Evolutionary conservation across 1,284 basidiomycete genomes (phyloP).

Genomic region (Anthracocystis walkeri): DNA sequence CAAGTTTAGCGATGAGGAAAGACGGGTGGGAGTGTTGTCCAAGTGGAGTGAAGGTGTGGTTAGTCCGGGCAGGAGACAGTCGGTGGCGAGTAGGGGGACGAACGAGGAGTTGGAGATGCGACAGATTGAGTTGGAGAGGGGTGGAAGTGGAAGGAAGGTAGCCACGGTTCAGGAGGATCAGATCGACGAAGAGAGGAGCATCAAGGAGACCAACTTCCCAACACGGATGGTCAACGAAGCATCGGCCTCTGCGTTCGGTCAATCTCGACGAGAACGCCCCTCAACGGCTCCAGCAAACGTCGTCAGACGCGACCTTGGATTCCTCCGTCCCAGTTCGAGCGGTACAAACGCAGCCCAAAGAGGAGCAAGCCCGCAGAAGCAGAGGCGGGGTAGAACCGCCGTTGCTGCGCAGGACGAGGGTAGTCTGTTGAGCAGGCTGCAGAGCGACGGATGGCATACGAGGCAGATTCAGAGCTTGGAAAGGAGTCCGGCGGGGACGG

Average conservation of each 20-base stretch:
- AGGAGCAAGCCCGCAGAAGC: constrained; percentile 14
- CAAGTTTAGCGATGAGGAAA: constrained; percentile 42
- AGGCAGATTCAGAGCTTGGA: constrained; percentile 55
- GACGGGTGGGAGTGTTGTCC: constrained; percentile 18
- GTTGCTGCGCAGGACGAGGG: constrained; percentile 38
- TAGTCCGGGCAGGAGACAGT: constrained; percentile 25
- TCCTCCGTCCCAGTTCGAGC: constrained; percentile 31
- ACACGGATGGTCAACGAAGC: constrained; percentile 15
- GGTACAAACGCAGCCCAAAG: constrained; percentile 6
- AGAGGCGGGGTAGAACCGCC: constrained; percentile 26
- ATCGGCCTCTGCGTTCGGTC: constrained; percentile 18
- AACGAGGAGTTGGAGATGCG: constrained; percentile 55
- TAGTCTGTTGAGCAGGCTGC: constrained; percentile 32
- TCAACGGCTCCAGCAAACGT: constrained; percentile 45
- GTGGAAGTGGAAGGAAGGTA: background rate
- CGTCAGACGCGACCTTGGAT: constrained; percentile 20
- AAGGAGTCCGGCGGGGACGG: constrained; percentile 50
- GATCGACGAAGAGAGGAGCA: constrained; percentile 42
- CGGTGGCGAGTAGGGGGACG: constrained; percentile 34
- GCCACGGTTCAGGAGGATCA: constrained; percentile 27
- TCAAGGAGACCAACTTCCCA: background rate
- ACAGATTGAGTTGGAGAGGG: constrained; percentile 30
- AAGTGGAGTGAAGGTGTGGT: constrained; percentile 5
- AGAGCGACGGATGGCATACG: constrained; percentile 56
- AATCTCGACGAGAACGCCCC: constrained; percentile 17